Conservation (phyloP, 2,329 filamentous ascomycete genomes). For the Didymella lethalis region DNA sequence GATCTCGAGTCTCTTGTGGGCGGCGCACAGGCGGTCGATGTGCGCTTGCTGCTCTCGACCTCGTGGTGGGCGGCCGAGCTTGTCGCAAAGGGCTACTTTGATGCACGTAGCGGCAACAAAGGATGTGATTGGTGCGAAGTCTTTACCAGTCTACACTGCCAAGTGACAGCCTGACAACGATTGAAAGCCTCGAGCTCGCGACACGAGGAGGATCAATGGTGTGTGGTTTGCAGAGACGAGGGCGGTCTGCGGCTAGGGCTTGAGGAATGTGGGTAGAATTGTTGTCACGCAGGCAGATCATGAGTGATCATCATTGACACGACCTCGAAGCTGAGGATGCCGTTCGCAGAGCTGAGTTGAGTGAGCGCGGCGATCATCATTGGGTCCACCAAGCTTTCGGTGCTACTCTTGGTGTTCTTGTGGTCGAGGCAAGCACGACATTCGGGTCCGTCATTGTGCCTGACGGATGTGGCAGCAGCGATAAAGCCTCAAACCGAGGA, state of each 20-base stretch:
- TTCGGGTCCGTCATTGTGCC: slow-evolving; percentile 1
- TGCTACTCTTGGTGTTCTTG: slow-evolving; percentile 13
- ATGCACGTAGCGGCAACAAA: slow-evolving; percentile 15
- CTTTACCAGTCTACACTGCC: slow-evolving; percentile 6
- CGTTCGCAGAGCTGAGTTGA: neutral
- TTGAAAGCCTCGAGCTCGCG: slow-evolving; percentile 10
- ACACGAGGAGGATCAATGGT: slow-evolving; percentile 14
- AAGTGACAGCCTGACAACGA: slow-evolving; percentile 2
- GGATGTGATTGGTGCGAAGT: slow-evolving; percentile 16
- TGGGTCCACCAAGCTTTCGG: neutral
- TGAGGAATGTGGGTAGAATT: neutral
- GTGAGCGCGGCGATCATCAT: neutral
- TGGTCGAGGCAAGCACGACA: slow-evolving; percentile 11
- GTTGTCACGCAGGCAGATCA: neutral
- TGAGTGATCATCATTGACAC: neutral
- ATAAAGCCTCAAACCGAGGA: neutral
- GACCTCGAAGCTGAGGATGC: neutral
- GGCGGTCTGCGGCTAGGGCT: slow-evolving; percentile 2
- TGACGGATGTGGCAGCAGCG: slow-evolving; percentile 1
- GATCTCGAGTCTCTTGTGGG: slow-evolving; percentile 1
- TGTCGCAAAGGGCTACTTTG: slow-evolving; percentile 13
- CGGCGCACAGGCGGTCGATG: neutral
- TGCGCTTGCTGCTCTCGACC: slow-evolving; percentile 8
- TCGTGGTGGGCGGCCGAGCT: slow-evolving; percentile 6
- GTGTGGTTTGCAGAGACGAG: slow-evolving; percentile 7